Conservation (phyloP, 768 basidiomycete species). For the Leucocoprinus leucothites region DNA sequence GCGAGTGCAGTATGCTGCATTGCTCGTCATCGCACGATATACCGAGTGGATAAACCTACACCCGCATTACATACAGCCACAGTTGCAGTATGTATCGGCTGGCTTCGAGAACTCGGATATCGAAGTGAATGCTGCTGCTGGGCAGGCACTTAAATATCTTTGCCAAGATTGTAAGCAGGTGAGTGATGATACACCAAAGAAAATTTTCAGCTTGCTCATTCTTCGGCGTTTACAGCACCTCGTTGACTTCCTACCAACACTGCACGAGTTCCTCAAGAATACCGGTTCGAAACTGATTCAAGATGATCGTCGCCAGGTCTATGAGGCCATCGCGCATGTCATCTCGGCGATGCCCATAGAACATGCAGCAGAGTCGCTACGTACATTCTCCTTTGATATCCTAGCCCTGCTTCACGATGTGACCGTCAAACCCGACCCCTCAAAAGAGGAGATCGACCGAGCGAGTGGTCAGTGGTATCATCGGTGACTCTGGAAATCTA, state of each 20-base stretch:
- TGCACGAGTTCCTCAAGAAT: conserved; percentile 84
- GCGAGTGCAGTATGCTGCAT: conserved; percentile 89
- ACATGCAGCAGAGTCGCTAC: conserved; percentile 81
- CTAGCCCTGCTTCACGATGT: conserved; percentile 71
- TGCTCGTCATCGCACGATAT: conserved; percentile 93
- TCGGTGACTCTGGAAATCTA: background rate
- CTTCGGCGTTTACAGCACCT: conserved; percentile 58
- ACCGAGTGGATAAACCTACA: conserved; percentile 95
- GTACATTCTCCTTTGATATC: conserved; percentile 84
- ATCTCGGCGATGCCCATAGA: conserved; percentile 93
- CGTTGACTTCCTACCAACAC: conserved; percentile 85
- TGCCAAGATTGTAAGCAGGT: conserved; percentile 96
- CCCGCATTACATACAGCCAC: conserved; percentile 79
- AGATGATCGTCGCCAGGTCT: conserved; percentile 88
- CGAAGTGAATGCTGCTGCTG: conserved; percentile 91
- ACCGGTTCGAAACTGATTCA: conserved; percentile 77
- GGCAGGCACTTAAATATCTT: conserved; percentile 93
- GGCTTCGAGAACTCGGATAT: conserved; percentile 81
- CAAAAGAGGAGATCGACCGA: conserved; percentile 68
- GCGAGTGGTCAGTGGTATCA: conserved; percentile 57
- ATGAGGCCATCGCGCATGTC: conserved; percentile 94
- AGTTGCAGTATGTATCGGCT: conserved; percentile 87
- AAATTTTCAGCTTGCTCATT: background rate
- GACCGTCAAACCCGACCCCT: conserved; percentile 48
- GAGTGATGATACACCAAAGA: conserved; percentile 14